phyloP scores from a whole-genome alignment of 345 rosid species.

The Dipteronia dyeriana region DNA sequence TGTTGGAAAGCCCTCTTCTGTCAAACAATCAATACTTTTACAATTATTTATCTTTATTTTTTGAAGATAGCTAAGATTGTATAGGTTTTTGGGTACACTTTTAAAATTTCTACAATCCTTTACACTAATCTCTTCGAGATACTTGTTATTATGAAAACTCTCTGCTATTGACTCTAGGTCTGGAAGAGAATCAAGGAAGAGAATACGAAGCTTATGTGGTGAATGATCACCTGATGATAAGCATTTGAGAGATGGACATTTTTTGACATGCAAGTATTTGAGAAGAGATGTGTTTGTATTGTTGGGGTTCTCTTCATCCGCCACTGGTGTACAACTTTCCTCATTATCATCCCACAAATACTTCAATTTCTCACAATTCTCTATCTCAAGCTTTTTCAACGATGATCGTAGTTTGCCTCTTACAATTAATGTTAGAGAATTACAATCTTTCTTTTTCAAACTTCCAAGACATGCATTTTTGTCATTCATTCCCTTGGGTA shows the following conservation, averaged over 20 bases:
- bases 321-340: neutral
- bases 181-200: too few relatives aligned
- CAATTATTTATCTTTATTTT: accelerated
- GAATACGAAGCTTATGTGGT: too few relatives aligned
- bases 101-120: accelerated
- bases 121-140: neutral
- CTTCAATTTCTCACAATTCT: slow-evolving; percentile 2
- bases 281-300: neutral
- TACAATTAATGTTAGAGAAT: neutral
- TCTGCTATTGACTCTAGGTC: neutral
- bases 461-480: neutral
- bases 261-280: neutral
- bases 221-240: neutral
- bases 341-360: neutral
- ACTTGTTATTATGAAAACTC: neutral
- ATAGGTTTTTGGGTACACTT: neutral
- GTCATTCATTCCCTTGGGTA: neutral
- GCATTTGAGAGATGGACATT: slow-evolving; percentile 10
- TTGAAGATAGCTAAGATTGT: neutral
- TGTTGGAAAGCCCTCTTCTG: neutral
- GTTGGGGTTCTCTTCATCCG: neutral
- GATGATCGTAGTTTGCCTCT: neutral
- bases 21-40: neutral
- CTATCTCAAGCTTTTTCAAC: neutral
- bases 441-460: neutral